Evolutionary conservation across 306 rosid species (phyloP), one percentile per base, ranked within the genome.

Genomic region (Medicago arabica): DNA sequence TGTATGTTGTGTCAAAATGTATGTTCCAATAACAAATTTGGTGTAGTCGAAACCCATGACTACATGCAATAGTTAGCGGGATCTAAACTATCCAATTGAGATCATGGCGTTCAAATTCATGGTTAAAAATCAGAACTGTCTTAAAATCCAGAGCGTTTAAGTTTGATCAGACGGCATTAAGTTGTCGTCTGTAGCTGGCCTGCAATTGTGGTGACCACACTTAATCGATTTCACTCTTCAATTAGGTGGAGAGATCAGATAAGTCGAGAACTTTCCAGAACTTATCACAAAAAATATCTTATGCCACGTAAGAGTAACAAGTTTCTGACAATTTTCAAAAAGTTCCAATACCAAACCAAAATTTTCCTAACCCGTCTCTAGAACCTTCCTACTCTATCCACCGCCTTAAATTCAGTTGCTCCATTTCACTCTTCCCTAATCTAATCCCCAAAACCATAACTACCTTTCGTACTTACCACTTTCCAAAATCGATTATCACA

Each of bases 241-340:
- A 31, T 31, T 31, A 0, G 76, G 64, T 64, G 78, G 64, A 65
- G 0, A 34, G 17, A 16, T 74, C 58, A 18, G 81, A 72, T 43
- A 6, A 3, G 70, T 41, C 10, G 51, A 76, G 93, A 85, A 88
- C 53, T 69, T 91, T 91, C 89, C 16, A 77, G 92, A 91, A 78
- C 23, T n/a, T 78, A n/a, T 15, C 76, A 12, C 0, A 8, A 9
- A 46, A 57, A 83, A 74, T 78, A 81, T 80, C 79, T 50, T 1
- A 3, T 2, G 51, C n/a, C 82, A 19, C 31, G 28, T 8, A 0
- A 25, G 11, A 34, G n/a, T 19, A 85, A 67, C 84, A 85, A 82
- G 0, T 78, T 85, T 78, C 87, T 64, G 1, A 62, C 38, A 64
- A 4, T 18, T 19, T 78, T 78, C 75, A 21, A 6, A 58, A 58